A percentile compares a stretch with the other conserved stretches of the same genome.
phyloP scores from a whole-genome alignment of 2,329 filamentous ascomycete species.

The Arthrobotrys sphaeroides region DNA sequence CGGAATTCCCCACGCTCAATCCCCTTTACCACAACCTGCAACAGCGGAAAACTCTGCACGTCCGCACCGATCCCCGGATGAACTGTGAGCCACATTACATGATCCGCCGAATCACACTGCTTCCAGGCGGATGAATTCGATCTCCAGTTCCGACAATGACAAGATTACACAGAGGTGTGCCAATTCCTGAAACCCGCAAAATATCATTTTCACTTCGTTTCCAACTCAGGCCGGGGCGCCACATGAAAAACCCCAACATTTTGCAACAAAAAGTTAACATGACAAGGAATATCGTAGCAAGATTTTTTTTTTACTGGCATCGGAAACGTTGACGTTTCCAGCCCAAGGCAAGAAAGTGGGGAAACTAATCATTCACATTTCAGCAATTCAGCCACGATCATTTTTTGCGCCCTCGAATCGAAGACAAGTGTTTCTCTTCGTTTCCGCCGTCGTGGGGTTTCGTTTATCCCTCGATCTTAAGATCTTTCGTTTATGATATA shows the following conservation, averaged over 20 bases:
- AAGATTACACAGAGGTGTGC: no score
- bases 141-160: background rate
- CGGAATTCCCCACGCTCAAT: background rate
- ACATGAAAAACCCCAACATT: constrained; percentile 1
- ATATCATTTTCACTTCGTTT: background rate
- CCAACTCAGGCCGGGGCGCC: no score
- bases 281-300: constrained; percentile 8
- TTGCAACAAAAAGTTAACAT: no score
- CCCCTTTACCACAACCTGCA: background rate
- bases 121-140: constrained; percentile 4
- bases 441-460: background rate
- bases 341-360: background rate
- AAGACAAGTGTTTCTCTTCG: background rate
- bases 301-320: no score
- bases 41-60: background rate
- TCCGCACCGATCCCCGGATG: background rate
- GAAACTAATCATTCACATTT: background rate
- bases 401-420: constrained; percentile 13
- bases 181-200: constrained; percentile 6
- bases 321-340: no score
- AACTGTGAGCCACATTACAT: background rate
- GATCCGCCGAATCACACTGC: background rate
- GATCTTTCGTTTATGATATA: no score
- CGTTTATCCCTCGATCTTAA: background rate
- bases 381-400: no score